A percentile compares a stretch with the other conserved stretches of the same genome.
Conservation (phyloP, 129 eudicot species). For the Ambrosia artemisiifolia region DNA sequence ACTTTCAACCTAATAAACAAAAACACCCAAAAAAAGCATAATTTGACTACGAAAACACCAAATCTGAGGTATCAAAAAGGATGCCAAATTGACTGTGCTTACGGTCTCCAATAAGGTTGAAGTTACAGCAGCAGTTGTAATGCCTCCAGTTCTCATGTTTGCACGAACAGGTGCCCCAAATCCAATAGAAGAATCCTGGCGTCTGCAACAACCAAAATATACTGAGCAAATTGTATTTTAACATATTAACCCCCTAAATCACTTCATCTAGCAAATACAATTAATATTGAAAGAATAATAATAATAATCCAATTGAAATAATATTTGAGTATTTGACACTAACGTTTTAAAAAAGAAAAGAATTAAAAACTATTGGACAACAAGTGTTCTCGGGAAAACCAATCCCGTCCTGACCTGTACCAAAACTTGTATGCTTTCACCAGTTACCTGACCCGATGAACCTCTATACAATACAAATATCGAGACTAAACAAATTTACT, state of each 20-base stretch:
- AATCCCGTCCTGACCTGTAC: background rate
- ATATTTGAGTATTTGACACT: background rate
- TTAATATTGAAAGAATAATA: background rate
- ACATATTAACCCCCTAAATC: background rate
- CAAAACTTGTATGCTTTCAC: background rate
- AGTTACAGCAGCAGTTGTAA: constrained; percentile 74
- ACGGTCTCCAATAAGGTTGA: constrained; percentile 92
- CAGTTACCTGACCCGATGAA: background rate
- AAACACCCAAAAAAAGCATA: constrained; percentile 4
- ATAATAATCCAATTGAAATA: background rate
- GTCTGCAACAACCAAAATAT: constrained; percentile 43
- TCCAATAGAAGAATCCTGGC: constrained; percentile 95
- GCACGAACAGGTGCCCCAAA: constrained; percentile 99
- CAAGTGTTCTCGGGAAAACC: too few relatives aligned
- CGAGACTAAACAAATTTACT: background rate
- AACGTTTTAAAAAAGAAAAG: too few relatives aligned
- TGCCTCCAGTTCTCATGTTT: constrained; percentile 84
- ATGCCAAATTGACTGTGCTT: constrained; percentile 23
- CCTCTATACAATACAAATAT: too few relatives aligned
- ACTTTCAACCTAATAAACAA: constrained; percentile 81
- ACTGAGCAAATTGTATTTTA: background rate
- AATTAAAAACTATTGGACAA: too few relatives aligned
- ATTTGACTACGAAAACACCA: background rate
- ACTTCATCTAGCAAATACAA: background rate
- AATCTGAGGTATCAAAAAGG: background rate